phyloP scores from a whole-genome alignment of 73 alveolate species.

The Breviolum minutum region DNA sequence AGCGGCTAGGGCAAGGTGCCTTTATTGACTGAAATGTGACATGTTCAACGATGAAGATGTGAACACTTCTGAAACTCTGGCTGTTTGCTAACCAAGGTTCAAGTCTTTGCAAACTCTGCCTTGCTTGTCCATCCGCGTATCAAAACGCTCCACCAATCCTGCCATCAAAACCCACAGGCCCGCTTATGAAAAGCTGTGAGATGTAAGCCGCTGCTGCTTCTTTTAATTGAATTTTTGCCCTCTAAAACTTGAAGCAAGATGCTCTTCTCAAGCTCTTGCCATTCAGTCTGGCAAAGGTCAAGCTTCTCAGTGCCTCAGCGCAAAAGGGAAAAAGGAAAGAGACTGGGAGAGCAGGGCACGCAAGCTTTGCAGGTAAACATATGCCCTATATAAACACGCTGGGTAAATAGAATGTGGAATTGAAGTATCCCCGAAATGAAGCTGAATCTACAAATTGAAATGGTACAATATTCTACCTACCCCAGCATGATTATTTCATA shows the following conservation, averaged over 20 bases:
- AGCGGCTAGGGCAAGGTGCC: neutral
- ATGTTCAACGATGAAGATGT: neutral
- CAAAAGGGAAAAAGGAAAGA: too few relatives aligned
- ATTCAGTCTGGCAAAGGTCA: neutral
- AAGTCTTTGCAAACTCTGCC: slow-evolving; percentile 42
- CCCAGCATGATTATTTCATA: too few relatives aligned
- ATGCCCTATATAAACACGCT: too few relatives aligned
- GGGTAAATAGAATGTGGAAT: too few relatives aligned
- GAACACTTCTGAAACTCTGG: neutral
- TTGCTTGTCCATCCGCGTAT: slow-evolving; percentile 71
- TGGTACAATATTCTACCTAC: too few relatives aligned
- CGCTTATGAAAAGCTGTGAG: neutral
- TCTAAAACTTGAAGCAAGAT: neutral
- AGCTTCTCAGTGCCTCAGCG: neutral
- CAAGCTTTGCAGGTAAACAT: too few relatives aligned
- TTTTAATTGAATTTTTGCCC: too few relatives aligned
- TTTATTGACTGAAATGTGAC: neutral
- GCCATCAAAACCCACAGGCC: neutral
- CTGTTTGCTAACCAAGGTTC: neutral
- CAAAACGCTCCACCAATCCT: slow-evolving; percentile 45
- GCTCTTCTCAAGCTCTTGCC: neutral
- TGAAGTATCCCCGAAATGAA: too few relatives aligned
- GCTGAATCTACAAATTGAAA: too few relatives aligned
- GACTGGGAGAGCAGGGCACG: too few relatives aligned
- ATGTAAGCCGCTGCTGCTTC: neutral